A percentile compares a stretch with the other conserved stretches of the same genome.
phyloP scores from a whole-genome alignment of 1,139 yeast genomes.

The Williopsis jadinii region DNA sequence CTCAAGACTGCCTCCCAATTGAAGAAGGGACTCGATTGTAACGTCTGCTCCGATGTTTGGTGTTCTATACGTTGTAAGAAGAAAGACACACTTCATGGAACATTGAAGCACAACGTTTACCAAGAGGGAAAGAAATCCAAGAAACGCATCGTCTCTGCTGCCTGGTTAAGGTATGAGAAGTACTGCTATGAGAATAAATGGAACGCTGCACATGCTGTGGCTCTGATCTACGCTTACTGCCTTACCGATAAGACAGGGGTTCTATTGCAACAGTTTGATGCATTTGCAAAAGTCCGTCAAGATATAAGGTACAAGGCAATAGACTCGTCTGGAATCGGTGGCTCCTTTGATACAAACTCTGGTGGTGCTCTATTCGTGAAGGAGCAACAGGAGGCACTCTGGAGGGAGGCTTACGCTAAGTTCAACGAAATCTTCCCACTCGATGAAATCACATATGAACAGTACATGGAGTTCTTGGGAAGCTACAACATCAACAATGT shows the following conservation, averaged over 20 bases:
- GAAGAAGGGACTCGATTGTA: slow-evolving; percentile 58
- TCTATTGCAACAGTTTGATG: slow-evolving; percentile 37
- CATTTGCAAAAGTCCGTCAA: slow-evolving; percentile 70
- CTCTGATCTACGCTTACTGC: slow-evolving; percentile 46
- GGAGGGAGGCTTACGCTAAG: slow-evolving; percentile 50
- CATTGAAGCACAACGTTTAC: slow-evolving; percentile 46
- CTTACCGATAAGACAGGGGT: slow-evolving; percentile 40
- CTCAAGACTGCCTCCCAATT: slow-evolving; percentile 32
- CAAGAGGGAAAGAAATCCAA: slow-evolving; percentile 20
- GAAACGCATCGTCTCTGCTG: slow-evolving; percentile 35
- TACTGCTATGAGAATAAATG: slow-evolving; percentile 62
- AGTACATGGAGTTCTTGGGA: slow-evolving; percentile 58
- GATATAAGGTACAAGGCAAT: slow-evolving; percentile 55
- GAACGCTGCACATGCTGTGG: slow-evolving; percentile 63
- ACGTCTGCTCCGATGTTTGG: slow-evolving; percentile 64
- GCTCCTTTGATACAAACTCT: slow-evolving; percentile 45
- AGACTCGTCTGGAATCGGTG: slow-evolving; percentile 44
- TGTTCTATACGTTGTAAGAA: slow-evolving; percentile 61
- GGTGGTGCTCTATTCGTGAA: slow-evolving; percentile 43
- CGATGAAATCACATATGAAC: slow-evolving; percentile 39
- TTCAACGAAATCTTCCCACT: slow-evolving; percentile 46
- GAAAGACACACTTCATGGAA: slow-evolving; percentile 43
- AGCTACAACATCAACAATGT: slow-evolving; percentile 68
- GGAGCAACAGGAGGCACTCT: slow-evolving; percentile 53
- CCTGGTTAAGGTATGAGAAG: slow-evolving; percentile 50